Conservation (phyloP, 2,329 filamentous ascomycete species). For the Cytospora mali region DNA sequence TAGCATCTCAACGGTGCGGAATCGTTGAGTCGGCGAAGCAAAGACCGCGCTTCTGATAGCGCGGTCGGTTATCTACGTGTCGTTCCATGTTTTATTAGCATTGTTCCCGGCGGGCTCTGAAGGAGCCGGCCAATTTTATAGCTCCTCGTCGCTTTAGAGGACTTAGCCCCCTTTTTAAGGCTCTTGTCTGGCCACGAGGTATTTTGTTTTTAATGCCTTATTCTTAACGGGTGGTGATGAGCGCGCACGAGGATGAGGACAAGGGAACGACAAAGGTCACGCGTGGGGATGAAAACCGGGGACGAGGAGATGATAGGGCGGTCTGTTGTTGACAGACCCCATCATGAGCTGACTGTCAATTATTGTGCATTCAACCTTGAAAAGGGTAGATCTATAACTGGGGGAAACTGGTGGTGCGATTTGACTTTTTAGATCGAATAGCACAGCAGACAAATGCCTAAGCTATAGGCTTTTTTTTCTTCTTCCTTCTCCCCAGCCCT, state of each 20-base stretch:
- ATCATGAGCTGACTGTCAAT: slow-evolving; percentile 13
- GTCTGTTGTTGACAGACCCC: not conserved
- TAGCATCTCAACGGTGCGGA: slow-evolving; percentile 35
- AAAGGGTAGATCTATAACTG: not conserved
- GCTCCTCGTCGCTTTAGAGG: slow-evolving; percentile 33
- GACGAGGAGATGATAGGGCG: slow-evolving; percentile 26
- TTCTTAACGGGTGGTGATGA: slow-evolving; percentile 27
- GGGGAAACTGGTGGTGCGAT: not conserved
- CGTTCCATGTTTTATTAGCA: slow-evolving; percentile 29
- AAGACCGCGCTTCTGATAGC: slow-evolving; percentile 10
- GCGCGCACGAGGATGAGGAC: slow-evolving; percentile 23
- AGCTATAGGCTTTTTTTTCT: slow-evolving; percentile 17
- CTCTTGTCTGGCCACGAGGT: slow-evolving; percentile 35
- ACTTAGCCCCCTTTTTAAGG: slow-evolving; percentile 41
- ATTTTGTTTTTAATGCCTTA: slow-evolving; percentile 34
- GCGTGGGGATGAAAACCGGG: slow-evolving; percentile 28
- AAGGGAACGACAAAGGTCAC: slow-evolving; percentile 19
- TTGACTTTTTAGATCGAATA: slow-evolving; percentile 18
- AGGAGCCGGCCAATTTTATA: slow-evolving; percentile 21
- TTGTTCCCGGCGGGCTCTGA: slow-evolving; percentile 23
- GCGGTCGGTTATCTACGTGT: slow-evolving; percentile 27
- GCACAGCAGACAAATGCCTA: slow-evolving; percentile 22
- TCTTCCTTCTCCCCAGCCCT: slow-evolving; percentile 20
- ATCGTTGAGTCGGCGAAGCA: slow-evolving; percentile 31
- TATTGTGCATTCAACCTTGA: slow-evolving; percentile 16